Base-by-base conservation (phyloP, 805 yeast genomes). In the Starmerella scarabaei region DNA sequence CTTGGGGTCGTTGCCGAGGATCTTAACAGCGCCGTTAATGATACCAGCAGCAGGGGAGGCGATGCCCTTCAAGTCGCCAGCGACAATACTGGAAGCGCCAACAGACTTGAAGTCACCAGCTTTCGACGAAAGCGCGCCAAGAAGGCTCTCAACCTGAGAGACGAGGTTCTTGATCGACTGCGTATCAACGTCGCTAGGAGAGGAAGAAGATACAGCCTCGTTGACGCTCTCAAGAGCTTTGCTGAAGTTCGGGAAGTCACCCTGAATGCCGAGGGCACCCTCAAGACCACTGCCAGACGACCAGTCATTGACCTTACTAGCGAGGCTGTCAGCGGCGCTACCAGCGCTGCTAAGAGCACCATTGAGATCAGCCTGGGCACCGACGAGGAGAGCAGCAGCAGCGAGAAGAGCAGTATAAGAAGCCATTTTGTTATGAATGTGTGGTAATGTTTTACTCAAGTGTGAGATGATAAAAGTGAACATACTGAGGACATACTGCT, bases 221-320 rank as follows among this genome's bases (percentile, higher is more conserved):
- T 38, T 28, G 5, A 51, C 45, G 27, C 43, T 34, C 18, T 20
- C 36, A 21, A 53, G 42, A 28, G 52, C 54, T 15, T 24, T 12
- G 30, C 47, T 42, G 27, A 55, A 38, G 11, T 45, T 36, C 5
- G 44, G 44, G 48, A 42, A 53, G 37, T 42, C 33, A 33, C 38
- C 33, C 54, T 56, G 60, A 42, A 56, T 55, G 31, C 40, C 48
- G 16, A 55, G 52, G 15, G 60, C 60, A 29, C 54, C 59, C 12
- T 21, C 19, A 14, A 55, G 41, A 16, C 58, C 58, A 26, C 24
- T 31, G 21, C 40, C 39, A 12, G 45, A 34, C 38, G 33, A 21
- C 48, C 47, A 48, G 28, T 31, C 41, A 24, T 21, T 18, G 37
- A 48, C 50, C 23, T 30, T 39, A 24, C 39, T 23, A 3, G 38